Evolutionary conservation across 2,329 filamentous ascomycete species (phyloP).

Genomic region (Ophiostoma pallidulum): DNA sequence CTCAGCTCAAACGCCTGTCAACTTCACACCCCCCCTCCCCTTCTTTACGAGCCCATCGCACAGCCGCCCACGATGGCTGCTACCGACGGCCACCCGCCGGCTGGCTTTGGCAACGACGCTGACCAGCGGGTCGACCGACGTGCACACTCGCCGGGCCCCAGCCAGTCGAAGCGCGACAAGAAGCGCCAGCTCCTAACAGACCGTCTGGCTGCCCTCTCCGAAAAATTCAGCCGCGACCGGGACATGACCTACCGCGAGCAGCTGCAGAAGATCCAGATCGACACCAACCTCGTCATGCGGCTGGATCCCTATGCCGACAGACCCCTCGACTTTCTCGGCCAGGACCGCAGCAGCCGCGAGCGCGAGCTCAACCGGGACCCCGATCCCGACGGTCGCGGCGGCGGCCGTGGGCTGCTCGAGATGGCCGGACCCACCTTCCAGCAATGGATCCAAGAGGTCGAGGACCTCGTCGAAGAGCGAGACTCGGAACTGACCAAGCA

Average conservation of each 20-base stretch:
- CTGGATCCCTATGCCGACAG: conserved; percentile 65
- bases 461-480: conserved; percentile 77
- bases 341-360: conserved; percentile 22
- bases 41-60: neutral
- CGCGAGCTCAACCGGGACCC: conserved; percentile 28
- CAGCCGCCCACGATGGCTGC: conserved; percentile 9
- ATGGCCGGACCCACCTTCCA: conserved; percentile 79
- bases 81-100: conserved; percentile 8
- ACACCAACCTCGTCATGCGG: conserved; percentile 76
- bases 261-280: conserved; percentile 82
- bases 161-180: conserved; percentile 77
- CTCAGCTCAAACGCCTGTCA: no score
- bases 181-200: conserved; percentile 75
- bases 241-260: conserved; percentile 82
- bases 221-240: conserved; percentile 69
- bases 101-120: conserved; percentile 8
- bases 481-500: conserved; percentile 76
- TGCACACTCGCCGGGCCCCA: conserved; percentile 24
- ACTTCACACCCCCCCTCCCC: no score
- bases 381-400: conserved; percentile 25
- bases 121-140: conserved; percentile 20
- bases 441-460: conserved; percentile 76
- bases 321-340: conserved; percentile 29
- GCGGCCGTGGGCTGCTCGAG: conserved; percentile 49
- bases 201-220: conserved; percentile 64